Evolutionary conservation across 208 protist genomes (phyloP).

Genomic region (Angomonas desouzai): DNA sequence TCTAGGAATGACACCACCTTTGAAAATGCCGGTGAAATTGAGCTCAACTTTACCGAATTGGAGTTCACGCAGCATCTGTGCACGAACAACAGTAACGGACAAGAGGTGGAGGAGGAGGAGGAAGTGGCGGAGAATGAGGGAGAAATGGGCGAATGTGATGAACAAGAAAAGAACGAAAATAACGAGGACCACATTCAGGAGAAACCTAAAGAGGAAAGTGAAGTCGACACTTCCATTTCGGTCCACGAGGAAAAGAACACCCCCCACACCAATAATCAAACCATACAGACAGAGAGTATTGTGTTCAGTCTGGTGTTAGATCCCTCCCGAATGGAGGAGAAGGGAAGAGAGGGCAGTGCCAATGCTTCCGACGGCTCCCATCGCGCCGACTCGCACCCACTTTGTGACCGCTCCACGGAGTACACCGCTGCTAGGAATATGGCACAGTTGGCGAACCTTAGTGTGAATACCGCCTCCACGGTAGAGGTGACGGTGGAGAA

Average conservation of each 20-base stretch:
- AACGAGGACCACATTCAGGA: too few species aligned
- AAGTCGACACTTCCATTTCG: neutral
- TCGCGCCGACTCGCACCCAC: neutral
- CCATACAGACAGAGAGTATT: neutral
- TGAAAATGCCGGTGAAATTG: neutral
- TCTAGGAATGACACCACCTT: neutral
- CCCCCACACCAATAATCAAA: too few species aligned
- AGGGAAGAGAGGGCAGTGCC: neutral
- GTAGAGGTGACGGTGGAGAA: neutral
- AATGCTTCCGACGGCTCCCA: neutral
- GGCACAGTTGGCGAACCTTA: neutral
- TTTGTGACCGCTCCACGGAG: neutral
- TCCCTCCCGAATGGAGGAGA: neutral
- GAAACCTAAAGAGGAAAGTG: neutral
- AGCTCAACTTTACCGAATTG: neutral
- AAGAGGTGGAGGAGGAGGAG: neutral
- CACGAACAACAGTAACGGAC: neutral
- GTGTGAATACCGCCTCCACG: neutral
- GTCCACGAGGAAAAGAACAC: neutral
- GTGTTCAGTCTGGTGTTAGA: neutral
- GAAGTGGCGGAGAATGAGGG: neutral
- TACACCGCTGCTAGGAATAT: too few species aligned
- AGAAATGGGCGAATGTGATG: neutral
- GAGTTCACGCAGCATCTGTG: neutral
- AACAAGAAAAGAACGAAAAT: too few species aligned